Percentiles rank a stretch among this genome's conserved stretches.
These are phyloP conservation scores for Colletotrichum trifolii DNA, from an alignment of 2,329 filamentous ascomycete species.

Conservation along the genomic window DNA sequence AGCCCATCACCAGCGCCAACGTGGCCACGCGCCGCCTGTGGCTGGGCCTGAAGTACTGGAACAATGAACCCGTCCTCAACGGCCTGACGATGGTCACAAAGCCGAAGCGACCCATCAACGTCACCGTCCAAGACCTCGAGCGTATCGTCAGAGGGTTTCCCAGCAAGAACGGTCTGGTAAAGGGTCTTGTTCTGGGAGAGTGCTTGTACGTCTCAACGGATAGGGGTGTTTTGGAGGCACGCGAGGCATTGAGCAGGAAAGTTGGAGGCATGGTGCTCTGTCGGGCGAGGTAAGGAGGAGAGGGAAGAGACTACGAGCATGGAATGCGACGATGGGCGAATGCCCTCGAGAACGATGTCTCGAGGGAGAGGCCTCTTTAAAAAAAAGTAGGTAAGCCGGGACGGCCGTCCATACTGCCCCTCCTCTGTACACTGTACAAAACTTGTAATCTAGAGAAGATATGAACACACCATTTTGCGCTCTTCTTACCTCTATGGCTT, in stretches of 20 bases:
- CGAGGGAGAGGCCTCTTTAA: slow-evolving; percentile 9
- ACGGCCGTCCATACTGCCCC: not conserved
- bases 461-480: slow-evolving; percentile 30
- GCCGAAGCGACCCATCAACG: slow-evolving; percentile 77
- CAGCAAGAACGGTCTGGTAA: slow-evolving; percentile 73
- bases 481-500: not conserved
- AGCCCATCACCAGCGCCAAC: slow-evolving; percentile 75
- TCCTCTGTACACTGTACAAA: slow-evolving; percentile 33
- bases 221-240: slow-evolving; percentile 79
- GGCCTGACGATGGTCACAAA: slow-evolving; percentile 76
- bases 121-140: slow-evolving; percentile 71
- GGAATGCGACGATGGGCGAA: not conserved
- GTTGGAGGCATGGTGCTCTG: slow-evolving; percentile 85
- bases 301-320: not conserved
- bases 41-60: slow-evolving; percentile 92
- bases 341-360: slow-evolving; percentile 12
- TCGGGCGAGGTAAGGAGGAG: slow-evolving; percentile 63
- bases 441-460: slow-evolving; percentile 33
- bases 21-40: slow-evolving; percentile 81
- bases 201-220: slow-evolving; percentile 84
- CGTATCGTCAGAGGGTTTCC: slow-evolving; percentile 76
- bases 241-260: slow-evolving; percentile 84
- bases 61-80: slow-evolving; percentile 81
- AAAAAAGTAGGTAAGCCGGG: not conserved
- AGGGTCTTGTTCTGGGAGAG: slow-evolving; percentile 83